A percentile compares a stretch with the other conserved stretches of the same genome.
Evolutionary conservation across 106 monocot species (phyloP).

Genomic region (Ottelia alismoides): DNA sequence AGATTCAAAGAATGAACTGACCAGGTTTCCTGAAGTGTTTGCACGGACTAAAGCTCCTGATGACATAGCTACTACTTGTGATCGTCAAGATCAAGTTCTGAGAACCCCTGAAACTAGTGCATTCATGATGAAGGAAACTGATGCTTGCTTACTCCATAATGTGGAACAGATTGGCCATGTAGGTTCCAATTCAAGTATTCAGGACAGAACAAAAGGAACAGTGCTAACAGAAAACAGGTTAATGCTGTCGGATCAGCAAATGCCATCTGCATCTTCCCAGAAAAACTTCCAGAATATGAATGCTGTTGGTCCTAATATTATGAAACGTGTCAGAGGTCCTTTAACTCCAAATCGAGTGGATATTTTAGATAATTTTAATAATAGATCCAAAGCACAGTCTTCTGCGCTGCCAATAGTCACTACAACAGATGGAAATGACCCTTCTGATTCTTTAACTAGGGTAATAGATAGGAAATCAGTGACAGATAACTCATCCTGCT

Average conservation of each 20-base stretch:
- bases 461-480: slow-evolving; percentile 16
- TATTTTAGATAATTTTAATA: neutral
- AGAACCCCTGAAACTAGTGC: slow-evolving; percentile 27
- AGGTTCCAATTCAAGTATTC: slow-evolving; percentile 1
- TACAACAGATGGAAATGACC: slow-evolving; percentile 6
- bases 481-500: slow-evolving; percentile 8
- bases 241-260: neutral
- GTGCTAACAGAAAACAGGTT: neutral
- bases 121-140: slow-evolving; percentile 21
- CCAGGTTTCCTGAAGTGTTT: slow-evolving; percentile 9
- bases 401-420: neutral
- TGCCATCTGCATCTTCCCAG: slow-evolving; percentile 1
- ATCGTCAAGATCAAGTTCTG: no score
- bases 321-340: slow-evolving; percentile 3
- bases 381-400: neutral
- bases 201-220: slow-evolving; percentile 7
- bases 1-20: slow-evolving; percentile 13
- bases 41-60: slow-evolving; percentile 12
- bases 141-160: slow-evolving; percentile 3
- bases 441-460: slow-evolving; percentile 3
- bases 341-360: slow-evolving; percentile 9
- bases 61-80: no score
- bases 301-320: neutral
- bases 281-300: slow-evolving; percentile 3
- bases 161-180: neutral